Percentiles rank a stretch among this genome's conserved stretches.
These are phyloP conservation scores for Paraurostyla sp. DNA, from an alignment of 73 alveolate species.

Conservation along the genomic window DNA sequence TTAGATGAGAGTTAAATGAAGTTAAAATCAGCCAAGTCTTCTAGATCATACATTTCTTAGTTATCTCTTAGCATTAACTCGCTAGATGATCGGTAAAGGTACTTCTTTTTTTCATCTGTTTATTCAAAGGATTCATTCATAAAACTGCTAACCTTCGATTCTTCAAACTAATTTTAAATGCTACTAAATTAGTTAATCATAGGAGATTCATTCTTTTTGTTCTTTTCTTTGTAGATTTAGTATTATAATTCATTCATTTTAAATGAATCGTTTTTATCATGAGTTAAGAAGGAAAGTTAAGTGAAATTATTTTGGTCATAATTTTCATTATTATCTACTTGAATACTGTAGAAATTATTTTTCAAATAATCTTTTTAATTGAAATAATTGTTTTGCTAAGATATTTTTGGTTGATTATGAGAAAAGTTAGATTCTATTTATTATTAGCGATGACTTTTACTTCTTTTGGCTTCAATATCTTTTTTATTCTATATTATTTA, in stretches of 20 bases:
- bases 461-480: not conserved
- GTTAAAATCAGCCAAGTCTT: slow-evolving; percentile 8
- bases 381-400: no score
- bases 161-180: slow-evolving; percentile 26
- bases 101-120: slow-evolving; percentile 14
- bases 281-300: not conserved
- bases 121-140: slow-evolving; percentile 44
- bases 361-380: not conserved
- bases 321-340: not conserved
- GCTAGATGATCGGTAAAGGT: slow-evolving; percentile 13
- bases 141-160: slow-evolving; percentile 37
- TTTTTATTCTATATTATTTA: no score
- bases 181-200: slow-evolving; percentile 10
- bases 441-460: not conserved
- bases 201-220: not conserved
- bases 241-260: not conserved
- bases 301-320: not conserved
- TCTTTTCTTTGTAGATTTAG: not conserved
- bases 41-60: slow-evolving; percentile 18
- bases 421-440: no score
- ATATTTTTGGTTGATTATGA: no score
- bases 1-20: not conserved
- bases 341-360: not conserved
- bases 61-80: not conserved
- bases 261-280: slow-evolving; percentile 22